Percentiles rank a stretch among this genome's conserved stretches.
Evolutionary conservation across 805 yeast species (phyloP).

Genomic region (Suhomyces sp.): DNA sequence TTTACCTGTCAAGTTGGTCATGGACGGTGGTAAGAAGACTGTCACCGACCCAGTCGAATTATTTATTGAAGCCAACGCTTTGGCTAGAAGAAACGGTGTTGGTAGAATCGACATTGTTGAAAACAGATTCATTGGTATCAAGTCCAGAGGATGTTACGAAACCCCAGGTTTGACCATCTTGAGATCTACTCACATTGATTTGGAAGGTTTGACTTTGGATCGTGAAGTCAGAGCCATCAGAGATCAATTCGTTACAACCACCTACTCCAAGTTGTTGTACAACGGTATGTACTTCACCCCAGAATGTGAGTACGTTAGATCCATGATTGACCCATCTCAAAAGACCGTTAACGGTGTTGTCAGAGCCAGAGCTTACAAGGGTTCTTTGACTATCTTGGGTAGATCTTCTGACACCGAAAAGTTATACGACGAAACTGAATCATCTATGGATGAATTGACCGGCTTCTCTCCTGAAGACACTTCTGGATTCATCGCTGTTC

Average conservation of each 20-base stretch:
- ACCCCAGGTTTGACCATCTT: conserved; percentile 96
- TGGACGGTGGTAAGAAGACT: conserved; percentile 56
- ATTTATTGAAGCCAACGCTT: conserved; percentile 86
- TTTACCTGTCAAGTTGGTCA: conserved; percentile 76
- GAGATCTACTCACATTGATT: conserved; percentile 91
- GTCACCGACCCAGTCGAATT: conserved; percentile 89
- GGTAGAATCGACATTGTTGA: conserved; percentile 99
- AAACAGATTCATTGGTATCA: conserved; percentile 97
- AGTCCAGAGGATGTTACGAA: conserved; percentile 99
- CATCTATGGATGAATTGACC: conserved; percentile 98
- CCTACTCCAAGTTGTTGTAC: conserved; percentile 86
- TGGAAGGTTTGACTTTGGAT: conserved; percentile 95
- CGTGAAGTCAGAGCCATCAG: conserved; percentile 97
- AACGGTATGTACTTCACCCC: conserved; percentile 98
- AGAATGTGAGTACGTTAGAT: conserved; percentile 93
- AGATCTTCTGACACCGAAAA: conserved; percentile 95
- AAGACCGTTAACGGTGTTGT: conserved; percentile 94
- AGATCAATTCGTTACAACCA: conserved; percentile 92
- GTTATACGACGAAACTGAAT: conserved; percentile 95
- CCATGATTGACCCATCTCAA: conserved; percentile 94
- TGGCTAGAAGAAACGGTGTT: conserved; percentile 99
- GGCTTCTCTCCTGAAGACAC: conserved; percentile 98
- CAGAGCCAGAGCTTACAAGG: conserved; percentile 92
- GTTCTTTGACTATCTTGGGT: conserved; percentile 79
- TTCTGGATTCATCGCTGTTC: conserved; percentile 95